Evolutionary conservation across 345 rosid species (phyloP).

Genomic region (Sonneratia caseolaris): DNA sequence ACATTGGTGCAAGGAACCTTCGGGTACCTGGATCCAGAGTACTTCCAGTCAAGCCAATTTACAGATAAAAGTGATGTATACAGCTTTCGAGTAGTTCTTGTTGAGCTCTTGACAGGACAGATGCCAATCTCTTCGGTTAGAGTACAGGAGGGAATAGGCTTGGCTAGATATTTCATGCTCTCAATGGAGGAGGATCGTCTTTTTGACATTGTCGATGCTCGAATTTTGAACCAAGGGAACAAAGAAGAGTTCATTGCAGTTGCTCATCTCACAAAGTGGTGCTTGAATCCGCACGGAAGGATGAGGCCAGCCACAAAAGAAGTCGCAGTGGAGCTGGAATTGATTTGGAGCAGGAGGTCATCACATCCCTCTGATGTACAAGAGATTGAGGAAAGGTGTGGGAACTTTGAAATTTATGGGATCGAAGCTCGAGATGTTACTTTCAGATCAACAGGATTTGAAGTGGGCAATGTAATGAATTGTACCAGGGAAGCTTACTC

Average conservation of each 20-base stretch:
- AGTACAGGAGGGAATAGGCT: background rate
- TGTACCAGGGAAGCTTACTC: background rate
- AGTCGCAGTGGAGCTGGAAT: conserved; percentile 11
- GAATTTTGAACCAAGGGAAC: background rate
- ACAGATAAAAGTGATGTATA: conserved; percentile 1
- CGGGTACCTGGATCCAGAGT: background rate
- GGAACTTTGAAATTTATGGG: background rate
- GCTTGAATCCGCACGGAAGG: conserved; percentile 10
- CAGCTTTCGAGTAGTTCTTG: conserved; percentile 5
- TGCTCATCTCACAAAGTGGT: conserved; percentile 11
- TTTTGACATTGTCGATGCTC: conserved; percentile 9
- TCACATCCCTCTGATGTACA: background rate
- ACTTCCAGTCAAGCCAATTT: background rate
- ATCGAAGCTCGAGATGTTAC: background rate
- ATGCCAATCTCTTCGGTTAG: background rate
- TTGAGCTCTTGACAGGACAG: conserved; percentile 3
- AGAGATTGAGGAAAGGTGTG: background rate
- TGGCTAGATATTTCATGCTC: conserved; percentile 6
- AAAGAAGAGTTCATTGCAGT: conserved; percentile 6
- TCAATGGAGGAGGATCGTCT: conserved; percentile 10
- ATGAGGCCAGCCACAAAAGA: conserved; percentile 18
- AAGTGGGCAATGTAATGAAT: background rate
- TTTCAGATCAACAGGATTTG: background rate
- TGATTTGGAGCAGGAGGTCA: background rate
- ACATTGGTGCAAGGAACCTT: conserved; percentile 6